Evolutionary conservation across 2,329 filamentous ascomycete genomes (phyloP), one percentile per base, ranked within the genome.

Genomic region (Botryotinia narcissicola): DNA sequence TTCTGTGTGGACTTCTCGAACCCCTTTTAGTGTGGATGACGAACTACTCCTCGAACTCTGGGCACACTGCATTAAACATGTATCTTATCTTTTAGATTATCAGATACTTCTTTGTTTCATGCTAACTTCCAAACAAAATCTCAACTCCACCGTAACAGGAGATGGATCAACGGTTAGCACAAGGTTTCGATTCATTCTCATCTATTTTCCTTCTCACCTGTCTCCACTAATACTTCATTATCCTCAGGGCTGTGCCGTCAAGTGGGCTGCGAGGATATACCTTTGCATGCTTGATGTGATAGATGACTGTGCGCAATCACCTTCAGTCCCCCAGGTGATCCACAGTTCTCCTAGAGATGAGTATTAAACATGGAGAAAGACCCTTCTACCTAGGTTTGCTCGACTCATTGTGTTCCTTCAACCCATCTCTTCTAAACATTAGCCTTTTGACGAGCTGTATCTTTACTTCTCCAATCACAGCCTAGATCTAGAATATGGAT

Each of bases 331-430:
- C 54, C 29, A 42, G 37, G n/a, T 42, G 66, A 69, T 25, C 66
- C 66, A 69, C 66, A 69, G 25, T n/a, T 57, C 48, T 37, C 10
- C 48, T 42, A 29, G 51, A 57, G 25, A 32, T 57, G 48, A 69
- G 48, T 69, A 69, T 69, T 57, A 69, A 69, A 69, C 48, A 57
- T 42, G 64, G 46, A 68, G 64, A 68, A 29, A 57, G 46, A 54
- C n/a, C 48, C 18, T 51, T 57, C n/a, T 22, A 51, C 64, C 48
- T 51, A 57, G 66, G 40, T 32, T 32, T 32, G n/a, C 22, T 32
- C 64, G 29, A 57, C 25, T 48, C 64, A 69, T 32, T 44, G 48
- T 42, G 37, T 32, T 57, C 48, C n/a, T 22, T 44, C 66, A 57
- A 68, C 10, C 29, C 48, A 12, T 48, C 44, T 44, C 12, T 35